Base-by-base conservation (phyloP, 2,329 filamentous ascomycete genomes). In the Ambrosiella cleistominuta region DNA sequence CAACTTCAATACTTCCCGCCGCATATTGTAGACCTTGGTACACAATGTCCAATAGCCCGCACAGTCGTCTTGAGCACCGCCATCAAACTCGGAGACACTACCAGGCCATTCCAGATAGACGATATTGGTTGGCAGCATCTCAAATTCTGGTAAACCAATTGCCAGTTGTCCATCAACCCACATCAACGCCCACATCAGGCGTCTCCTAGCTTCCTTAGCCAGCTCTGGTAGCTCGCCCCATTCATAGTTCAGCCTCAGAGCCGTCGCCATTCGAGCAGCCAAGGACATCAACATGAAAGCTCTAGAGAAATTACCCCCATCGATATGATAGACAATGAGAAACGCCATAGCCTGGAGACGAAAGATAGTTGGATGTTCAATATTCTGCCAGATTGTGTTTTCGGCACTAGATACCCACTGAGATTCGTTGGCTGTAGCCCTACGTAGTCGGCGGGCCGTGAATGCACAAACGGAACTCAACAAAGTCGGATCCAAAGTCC, bases 391-490 rank as follows among this genome's bases (percentile, higher is more conserved):
- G 54, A 80, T 75, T 62, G 78, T 69, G 2, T 67, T 67, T 63
- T 79, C 76, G 40, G 77, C 77, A 61, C 78, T 75, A 60, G 78
- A 73, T 60, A 80, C 72, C 64, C 78, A 80, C 53, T n/a, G 11
- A 17, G 9, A 35, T 35, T n/a, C 27, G 8, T 27, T 27, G 45
- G 72, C 70, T 39, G 77, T 77, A 61, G 78, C 78, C 19, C 77
- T 74, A 37, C 71, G 70, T 63, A 74, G 74, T 6, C 74, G 60
- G 3, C 61, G 51, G 37, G 64, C 62, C 1, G 64, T 61, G 74
- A 0, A 72, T 71, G 0, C 77, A 77, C 64, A 80, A 77, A 75
- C 3, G 80, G 70, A 3, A 80, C 68, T 8, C 19, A 47, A n/a
- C 6, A 81, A 68, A 1, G 76, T 70, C 45, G 72, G 73, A 63